Base-by-base conservation (phyloP, 23 red algal genomes). In the Rhodosorus marinus region DNA sequence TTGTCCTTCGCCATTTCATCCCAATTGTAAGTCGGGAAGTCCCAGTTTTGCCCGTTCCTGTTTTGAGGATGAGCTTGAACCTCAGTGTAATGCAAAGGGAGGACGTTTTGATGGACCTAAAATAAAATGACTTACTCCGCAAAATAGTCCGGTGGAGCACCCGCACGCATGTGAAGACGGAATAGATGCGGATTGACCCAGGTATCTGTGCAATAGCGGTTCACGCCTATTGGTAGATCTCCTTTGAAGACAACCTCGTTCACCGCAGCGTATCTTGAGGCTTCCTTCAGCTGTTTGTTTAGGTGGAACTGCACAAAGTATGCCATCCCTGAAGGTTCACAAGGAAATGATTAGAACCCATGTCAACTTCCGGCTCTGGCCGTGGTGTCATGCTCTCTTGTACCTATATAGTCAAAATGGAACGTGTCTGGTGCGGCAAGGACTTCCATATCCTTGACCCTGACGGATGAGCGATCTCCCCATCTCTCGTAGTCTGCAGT, bases 21-120 rank as follows among this genome's bases (percentile, higher is more conserved):
- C 86, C 86, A 93, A 34, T 93, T 50, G 57, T 93, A 83, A 9
- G 86, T 82, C 4, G 86, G 86, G 34, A 93, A 93, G 14, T 49
- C 61, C 75, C 76, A 93, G 64, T 93, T 93, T 53, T 93, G 76
- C 3, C 86, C 86, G 22, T n/a, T n/a, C n/a, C n/a, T n/a, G n/a
- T n/a, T n/a, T n/a, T n/a, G n/a, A n/a, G n/a, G n/a, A n/a, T n/a
- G n/a, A n/a, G n/a, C n/a, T n/a, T n/a, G n/a, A n/a, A n/a, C n/a
- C n/a, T n/a, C n/a, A n/a, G n/a, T n/a, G n/a, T n/a, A n/a, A n/a
- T n/a, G n/a, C n/a, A n/a, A n/a, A n/a, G n/a, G n/a, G n/a, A n/a
- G n/a, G n/a, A n/a, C n/a, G n/a, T n/a, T n/a, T n/a, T n/a, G n/a
- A n/a, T n/a, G n/a, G n/a, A n/a, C n/a, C n/a, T n/a, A n/a, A n/a